Evolutionary conservation across 306 rosid genomes (phyloP).

Genomic region (Chamaecrista fasciculata): DNA sequence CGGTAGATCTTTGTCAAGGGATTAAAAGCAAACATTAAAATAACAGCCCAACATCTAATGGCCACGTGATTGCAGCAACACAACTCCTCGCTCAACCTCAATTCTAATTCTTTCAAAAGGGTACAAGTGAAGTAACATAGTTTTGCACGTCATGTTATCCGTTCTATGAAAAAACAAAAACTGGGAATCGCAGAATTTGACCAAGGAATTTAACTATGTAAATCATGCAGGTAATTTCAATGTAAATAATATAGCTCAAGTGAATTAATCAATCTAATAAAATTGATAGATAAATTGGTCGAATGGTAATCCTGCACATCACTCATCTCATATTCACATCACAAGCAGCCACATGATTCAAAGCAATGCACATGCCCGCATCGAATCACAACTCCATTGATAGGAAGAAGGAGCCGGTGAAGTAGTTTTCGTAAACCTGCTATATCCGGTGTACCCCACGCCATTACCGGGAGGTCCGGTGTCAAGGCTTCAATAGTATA

Average conservation of each 20-base stretch:
- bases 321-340: too few relatives aligned
- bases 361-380: slow-evolving; percentile 36
- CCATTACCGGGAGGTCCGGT: slow-evolving; percentile 53
- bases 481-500: slow-evolving; percentile 48
- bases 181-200: background rate
- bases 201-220: too few relatives aligned
- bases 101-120: background rate
- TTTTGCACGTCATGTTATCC: background rate
- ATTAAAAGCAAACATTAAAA: background rate
- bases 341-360: slow-evolving; percentile 40
- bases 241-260: too few relatives aligned
- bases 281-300: too few relatives aligned
- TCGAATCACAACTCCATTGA: slow-evolving; percentile 17
- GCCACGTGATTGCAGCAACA: background rate
- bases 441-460: slow-evolving; percentile 37
- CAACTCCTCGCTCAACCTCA: background rate
- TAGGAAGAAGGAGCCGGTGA: slow-evolving; percentile 46
- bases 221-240: too few relatives aligned
- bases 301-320: too few relatives aligned
- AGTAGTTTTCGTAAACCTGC: slow-evolving; percentile 49
- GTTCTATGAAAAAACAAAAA: background rate
- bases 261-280: too few relatives aligned
- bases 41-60: background rate
- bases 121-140: background rate
- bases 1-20: background rate